phyloP scores from a whole-genome alignment of 2,329 filamentous ascomycete genomes.

The Trichoderma harzianum region DNA sequence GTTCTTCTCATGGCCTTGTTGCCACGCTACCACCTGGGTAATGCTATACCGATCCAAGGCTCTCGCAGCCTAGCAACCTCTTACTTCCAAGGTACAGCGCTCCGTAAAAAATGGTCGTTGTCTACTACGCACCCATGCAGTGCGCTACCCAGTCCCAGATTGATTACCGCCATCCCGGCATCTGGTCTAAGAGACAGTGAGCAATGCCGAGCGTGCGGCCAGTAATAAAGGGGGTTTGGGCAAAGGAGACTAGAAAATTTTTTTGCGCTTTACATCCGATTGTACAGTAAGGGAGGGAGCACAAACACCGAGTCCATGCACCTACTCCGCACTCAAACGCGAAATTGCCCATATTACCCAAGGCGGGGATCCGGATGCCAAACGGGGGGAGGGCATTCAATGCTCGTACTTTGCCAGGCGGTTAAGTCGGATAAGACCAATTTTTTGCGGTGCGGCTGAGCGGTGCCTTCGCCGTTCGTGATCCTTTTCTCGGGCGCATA shows the following conservation, averaged over 20 bases:
- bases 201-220: slow-evolving; percentile 3
- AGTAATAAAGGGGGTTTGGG: background rate
- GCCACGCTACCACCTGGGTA: slow-evolving; percentile 14
- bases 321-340: background rate
- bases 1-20: slow-evolving; percentile 9
- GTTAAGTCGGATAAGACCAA: background rate
- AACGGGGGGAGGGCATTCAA: background rate
- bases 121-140: background rate
- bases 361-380: background rate
- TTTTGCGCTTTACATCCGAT: background rate
- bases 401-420: background rate
- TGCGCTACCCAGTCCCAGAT: slow-evolving; percentile 10
- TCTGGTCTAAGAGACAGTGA: background rate
- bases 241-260: background rate
- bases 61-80: background rate
- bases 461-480: background rate
- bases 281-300: background rate
- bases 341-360: slow-evolving; percentile 4
- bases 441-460: slow-evolving; percentile 6
- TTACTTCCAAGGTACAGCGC: background rate
- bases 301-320: background rate
- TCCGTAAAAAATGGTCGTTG: background rate
- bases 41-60: background rate
- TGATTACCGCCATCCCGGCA: slow-evolving; percentile 10
- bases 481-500: background rate